Conservation (phyloP, 257 asterid genomes). For the Avicennia marina region DNA sequence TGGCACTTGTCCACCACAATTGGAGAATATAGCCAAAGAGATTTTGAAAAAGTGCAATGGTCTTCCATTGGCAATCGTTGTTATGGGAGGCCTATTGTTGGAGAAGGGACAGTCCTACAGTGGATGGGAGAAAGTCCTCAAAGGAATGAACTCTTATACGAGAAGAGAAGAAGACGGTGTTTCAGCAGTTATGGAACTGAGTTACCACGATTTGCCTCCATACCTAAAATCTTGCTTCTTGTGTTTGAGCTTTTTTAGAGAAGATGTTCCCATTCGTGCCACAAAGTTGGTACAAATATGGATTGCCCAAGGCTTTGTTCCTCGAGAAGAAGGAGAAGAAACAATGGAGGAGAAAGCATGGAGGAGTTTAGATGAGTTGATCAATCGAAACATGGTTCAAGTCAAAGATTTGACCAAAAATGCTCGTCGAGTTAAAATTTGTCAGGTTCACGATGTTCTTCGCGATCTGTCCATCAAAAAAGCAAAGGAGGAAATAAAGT, state of each 20-base stretch:
- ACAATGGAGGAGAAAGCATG: conserved; percentile 23
- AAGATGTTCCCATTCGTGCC: conserved; percentile 17
- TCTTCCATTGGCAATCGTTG: conserved; percentile 22
- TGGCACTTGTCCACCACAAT: conserved; percentile 2
- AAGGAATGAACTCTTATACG: not conserved
- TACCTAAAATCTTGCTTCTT: conserved; percentile 23
- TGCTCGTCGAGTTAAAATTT: not conserved
- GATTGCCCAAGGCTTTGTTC: conserved; percentile 26
- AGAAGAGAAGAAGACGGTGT: not conserved
- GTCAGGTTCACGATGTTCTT: conserved; percentile 14
- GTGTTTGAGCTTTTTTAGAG: conserved; percentile 15
- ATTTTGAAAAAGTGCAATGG: conserved; percentile 20
- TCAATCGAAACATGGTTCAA: conserved; percentile 21
- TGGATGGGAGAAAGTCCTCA: conserved; percentile 24
- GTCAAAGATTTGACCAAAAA: not conserved
- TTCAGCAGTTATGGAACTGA: conserved; percentile 7
- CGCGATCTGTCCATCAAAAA: conserved; percentile 5
- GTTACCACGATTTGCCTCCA: conserved; percentile 22
- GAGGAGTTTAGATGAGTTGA: conserved; percentile 21
- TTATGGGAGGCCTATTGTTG: conserved; percentile 16
- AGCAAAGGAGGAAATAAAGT: conserved; percentile 19
- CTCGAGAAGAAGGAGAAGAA: conserved; percentile 3
- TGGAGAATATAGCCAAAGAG: conserved; percentile 20
- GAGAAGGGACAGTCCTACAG: not conserved
- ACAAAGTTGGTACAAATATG: conserved; percentile 21